Evolutionary conservation across 2,329 filamentous ascomycete species (phyloP), one percentile per base, ranked within the genome.

Genomic region (Fusarium ambrosium): DNA sequence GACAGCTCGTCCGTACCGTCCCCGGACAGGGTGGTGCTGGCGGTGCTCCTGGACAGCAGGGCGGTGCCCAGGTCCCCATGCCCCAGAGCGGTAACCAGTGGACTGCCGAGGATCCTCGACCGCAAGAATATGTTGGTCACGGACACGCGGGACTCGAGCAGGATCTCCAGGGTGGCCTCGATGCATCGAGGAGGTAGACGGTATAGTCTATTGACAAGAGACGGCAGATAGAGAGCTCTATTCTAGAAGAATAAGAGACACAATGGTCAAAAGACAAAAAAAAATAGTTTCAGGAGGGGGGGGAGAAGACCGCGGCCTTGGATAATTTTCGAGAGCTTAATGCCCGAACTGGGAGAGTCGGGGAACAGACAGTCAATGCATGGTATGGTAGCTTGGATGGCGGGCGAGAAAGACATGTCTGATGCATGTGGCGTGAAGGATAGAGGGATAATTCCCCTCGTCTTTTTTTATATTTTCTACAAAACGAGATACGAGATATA

Each of bases 31-130:
- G 76, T 18, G 79, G 77, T 60, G 80, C 78, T 24, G 78, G 74
- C 24, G 80, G 77, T 43, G 83, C 78, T 20, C 82, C 80, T 37
- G 84, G 79, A 34, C 85, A 85, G 71, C 83, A 81, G 56, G 75
- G 77, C 37, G 82, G 72, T 14, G 80, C 85, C 4, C 86, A 87
- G 73, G 87, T 91, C 53, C 89, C 88, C 27, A 87, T 90, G 79
- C 89, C 88, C 0, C 80, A 84, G 51, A 84, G 81, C n/a, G 84
- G 82, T 32, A 80, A 83, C 24, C 87, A 90, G 77, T 92, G 90
- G 90, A 89, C 84, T 8, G 86, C 87, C 18, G 88, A 91, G 76
- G 90, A 91, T 64, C 90, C 90, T 9, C 83, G 90, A 45, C 90
- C 90, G 7, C 89, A 91, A 78, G 89, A 91, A 79, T 91, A 90